A percentile compares a stretch with the other conserved stretches of the same genome.
Evolutionary conservation across 495 filamentous ascomycete species (phyloP).

Genomic region (Acidiella bohemica): DNA sequence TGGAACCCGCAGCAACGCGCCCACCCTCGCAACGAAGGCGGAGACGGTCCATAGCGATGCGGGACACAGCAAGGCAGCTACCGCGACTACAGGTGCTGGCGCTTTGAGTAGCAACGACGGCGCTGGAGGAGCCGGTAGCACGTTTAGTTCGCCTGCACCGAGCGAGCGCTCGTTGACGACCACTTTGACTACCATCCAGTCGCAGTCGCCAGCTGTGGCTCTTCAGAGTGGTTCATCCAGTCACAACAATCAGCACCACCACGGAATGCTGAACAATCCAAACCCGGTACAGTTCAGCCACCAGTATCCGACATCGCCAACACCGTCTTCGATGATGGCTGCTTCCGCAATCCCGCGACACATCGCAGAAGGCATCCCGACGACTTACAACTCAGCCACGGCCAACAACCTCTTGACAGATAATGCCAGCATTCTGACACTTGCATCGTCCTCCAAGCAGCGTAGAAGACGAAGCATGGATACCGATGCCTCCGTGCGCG

Average conservation of each 20-base stretch:
- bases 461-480: constrained; percentile 81
- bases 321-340: constrained; percentile 30
- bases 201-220: constrained; percentile 55
- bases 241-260: constrained; percentile 34
- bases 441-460: constrained; percentile 95
- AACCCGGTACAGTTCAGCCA: constrained; percentile 68
- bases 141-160: constrained; percentile 85
- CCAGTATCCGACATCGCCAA: constrained; percentile 64
- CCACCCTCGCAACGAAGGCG: constrained; percentile 67
- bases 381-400: constrained; percentile 76
- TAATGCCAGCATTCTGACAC: constrained; percentile 86
- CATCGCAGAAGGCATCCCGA: constrained; percentile 49
- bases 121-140: constrained; percentile 57
- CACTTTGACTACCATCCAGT: constrained; percentile 93
- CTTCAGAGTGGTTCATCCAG: constrained; percentile 30
- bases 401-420: constrained; percentile 88
- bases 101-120: constrained; percentile 53
- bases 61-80: constrained; percentile 65
- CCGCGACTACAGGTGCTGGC: constrained; percentile 51
- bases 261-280: constrained; percentile 19
- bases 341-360: constrained; percentile 66
- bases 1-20: constrained; percentile 57
- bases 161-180: constrained; percentile 87
- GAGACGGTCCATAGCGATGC: constrained; percentile 61
- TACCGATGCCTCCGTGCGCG: constrained; percentile 89